phyloP scores from a whole-genome alignment of 305 asterid genomes.

The Fraxinus xanthoxyloides region DNA sequence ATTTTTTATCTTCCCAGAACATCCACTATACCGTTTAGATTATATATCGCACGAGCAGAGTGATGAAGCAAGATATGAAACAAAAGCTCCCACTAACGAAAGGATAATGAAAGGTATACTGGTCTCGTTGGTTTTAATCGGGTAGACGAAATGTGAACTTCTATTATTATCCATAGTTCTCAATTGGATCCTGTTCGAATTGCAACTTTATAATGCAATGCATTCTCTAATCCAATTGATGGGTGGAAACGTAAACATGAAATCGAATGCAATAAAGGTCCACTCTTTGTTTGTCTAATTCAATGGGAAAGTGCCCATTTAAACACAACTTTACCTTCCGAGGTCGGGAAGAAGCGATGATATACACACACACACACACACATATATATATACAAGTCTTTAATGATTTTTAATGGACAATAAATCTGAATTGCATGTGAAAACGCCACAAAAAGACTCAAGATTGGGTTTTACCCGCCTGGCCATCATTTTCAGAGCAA shows the following conservation, averaged over 20 bases:
- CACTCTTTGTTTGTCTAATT: background rate
- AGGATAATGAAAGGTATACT: background rate
- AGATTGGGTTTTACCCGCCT: background rate
- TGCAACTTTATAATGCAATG: background rate
- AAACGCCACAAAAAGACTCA: background rate
- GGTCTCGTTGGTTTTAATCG: background rate
- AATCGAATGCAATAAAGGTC: background rate
- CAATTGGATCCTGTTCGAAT: background rate
- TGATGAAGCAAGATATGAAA: background rate
- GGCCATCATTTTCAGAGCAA: slow-evolving; percentile 22
- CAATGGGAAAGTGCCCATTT: background rate
- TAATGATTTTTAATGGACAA: background rate
- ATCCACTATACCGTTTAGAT: background rate
- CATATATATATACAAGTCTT: too few relatives aligned
- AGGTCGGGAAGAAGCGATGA: background rate
- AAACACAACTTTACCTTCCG: background rate
- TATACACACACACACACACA: too few relatives aligned
- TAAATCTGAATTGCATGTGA: background rate
- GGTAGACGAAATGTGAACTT: background rate
- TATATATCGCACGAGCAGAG: background rate
- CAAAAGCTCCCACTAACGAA: background rate
- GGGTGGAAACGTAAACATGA: background rate
- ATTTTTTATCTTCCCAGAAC: background rate
- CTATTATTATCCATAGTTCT: background rate
- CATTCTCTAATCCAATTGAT: background rate